Evolutionary conservation across 805 yeast species (phyloP).

Genomic region (Saccharomycopsis javanensis): DNA sequence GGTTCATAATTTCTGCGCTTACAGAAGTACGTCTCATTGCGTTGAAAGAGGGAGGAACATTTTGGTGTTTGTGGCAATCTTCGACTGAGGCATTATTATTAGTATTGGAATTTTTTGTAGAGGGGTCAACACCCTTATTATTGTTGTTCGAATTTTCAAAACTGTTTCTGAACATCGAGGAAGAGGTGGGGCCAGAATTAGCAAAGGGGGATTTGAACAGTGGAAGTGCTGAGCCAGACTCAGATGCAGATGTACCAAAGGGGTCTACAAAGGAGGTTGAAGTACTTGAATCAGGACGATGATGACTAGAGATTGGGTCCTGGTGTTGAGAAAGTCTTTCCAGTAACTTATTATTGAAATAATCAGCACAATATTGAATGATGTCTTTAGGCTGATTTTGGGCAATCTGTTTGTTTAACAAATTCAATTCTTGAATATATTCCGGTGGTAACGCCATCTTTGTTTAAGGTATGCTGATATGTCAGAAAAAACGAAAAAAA

Average conservation of each 20-base stretch:
- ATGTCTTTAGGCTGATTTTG: conserved; percentile 54
- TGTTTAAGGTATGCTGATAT: no score
- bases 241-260: neutral
- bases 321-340: conserved; percentile 25
- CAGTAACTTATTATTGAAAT: conserved; percentile 50
- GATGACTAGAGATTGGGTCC: conserved; percentile 16
- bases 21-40: conserved; percentile 84
- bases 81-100: neutral
- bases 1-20: conserved; percentile 79
- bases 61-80: neutral
- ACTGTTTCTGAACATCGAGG: conserved; percentile 19
- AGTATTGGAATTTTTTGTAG: neutral
- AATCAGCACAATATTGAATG: conserved; percentile 66
- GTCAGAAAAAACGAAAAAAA: no score
- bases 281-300: neutral
- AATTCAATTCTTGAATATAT: conserved; percentile 46
- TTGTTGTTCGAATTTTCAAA: neutral
- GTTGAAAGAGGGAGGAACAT: conserved; percentile 51
- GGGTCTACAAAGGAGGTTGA: neutral
- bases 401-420: conserved; percentile 48
- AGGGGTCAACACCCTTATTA: neutral
- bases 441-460: conserved; percentile 30
- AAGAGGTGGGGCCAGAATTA: conserved; percentile 54
- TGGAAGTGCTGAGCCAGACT: conserved; percentile 29
- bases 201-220: conserved; percentile 54